Conservation (phyloP, 441 rosid genomes). For the Syzygium malaccense region DNA sequence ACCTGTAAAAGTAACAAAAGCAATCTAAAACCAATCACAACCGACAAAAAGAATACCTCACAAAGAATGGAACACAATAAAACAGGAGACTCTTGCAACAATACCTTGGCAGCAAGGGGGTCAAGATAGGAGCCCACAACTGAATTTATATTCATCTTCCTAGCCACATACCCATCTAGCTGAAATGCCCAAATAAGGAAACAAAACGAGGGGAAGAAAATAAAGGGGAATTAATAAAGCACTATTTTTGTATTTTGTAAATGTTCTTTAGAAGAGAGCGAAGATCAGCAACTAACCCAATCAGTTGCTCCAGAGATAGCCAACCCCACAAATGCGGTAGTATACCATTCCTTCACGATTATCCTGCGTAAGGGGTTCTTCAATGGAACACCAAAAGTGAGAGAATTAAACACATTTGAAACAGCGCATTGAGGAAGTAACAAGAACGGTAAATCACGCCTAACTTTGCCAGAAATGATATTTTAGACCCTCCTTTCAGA, state of each 20-base stretch:
- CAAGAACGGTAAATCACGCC: background rate
- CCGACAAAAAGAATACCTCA: background rate
- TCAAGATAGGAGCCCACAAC: conserved; percentile 97
- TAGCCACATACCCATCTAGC: conserved; percentile 90
- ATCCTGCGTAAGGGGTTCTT: conserved; percentile 44
- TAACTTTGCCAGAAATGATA: background rate
- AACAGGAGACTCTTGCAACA: background rate
- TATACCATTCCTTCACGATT: conserved; percentile 72
- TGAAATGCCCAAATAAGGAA: conserved; percentile 16
- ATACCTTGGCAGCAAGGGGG: conserved; percentile 96
- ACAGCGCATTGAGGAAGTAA: background rate
- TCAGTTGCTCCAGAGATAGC: conserved; percentile 78
- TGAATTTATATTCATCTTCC: conserved; percentile 81
- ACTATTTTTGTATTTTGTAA: background rate
- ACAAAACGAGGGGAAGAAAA: background rate
- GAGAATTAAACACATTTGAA: background rate
- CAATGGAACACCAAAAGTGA: background rate
- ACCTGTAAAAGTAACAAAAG: conserved; percentile 34
- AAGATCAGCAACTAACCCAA: conserved; percentile 43
- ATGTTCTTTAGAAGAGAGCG: background rate
- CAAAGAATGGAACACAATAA: background rate
- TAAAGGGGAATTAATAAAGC: background rate
- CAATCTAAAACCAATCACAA: background rate
- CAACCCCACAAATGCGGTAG: conserved; percentile 56
- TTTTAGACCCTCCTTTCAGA: background rate